Percentiles rank a stretch among this genome's conserved stretches.
Evolutionary conservation across 345 rosid genomes (phyloP).

Genomic region (Hirschfeldia incana): DNA sequence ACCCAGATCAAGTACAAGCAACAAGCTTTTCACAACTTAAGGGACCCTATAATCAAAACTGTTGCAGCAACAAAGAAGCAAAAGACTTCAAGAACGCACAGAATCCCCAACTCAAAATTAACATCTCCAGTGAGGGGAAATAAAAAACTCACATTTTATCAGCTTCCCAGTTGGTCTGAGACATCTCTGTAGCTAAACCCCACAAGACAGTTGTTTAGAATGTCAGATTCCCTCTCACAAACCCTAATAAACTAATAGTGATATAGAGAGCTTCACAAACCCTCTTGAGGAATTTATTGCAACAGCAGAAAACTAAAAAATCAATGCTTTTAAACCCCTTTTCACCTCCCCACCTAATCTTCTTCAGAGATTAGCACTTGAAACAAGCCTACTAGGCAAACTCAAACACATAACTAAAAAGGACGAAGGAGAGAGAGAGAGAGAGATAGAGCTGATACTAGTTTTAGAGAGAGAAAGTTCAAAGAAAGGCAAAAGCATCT

Average conservation of each 20-base stretch:
- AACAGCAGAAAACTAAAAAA: conserved; percentile 23
- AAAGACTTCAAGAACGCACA: too few species aligned
- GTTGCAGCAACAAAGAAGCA: too few species aligned
- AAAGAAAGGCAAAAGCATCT: conserved; percentile 28
- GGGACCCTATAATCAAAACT: too few species aligned
- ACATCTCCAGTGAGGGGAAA: background rate
- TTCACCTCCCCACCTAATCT: conserved; percentile 32
- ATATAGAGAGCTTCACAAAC: conserved; percentile 26
- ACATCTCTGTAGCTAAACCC: conserved; percentile 47
- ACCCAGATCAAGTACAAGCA: conserved; percentile 20
- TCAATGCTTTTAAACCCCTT: conserved; percentile 7
- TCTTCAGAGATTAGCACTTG: conserved; percentile 32
- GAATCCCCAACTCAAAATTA: too few species aligned
- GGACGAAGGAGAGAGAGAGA: background rate
- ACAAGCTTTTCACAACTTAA: background rate
- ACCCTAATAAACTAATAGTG: conserved; percentile 29
- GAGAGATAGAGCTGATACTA: background rate
- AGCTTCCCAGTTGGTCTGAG: conserved; percentile 99
- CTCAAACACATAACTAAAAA: background rate
- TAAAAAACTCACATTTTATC: conserved; percentile 84
- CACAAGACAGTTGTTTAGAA: conserved; percentile 42
- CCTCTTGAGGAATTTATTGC: conserved; percentile 33
- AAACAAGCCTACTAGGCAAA: conserved; percentile 1
- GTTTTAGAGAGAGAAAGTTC: conserved; percentile 34
- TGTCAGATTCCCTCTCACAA: conserved; percentile 41